Percentiles rank a stretch among this genome's conserved stretches.
phyloP scores from a whole-genome alignment of 1,284 basidiomycete genomes.

The Melampsora larici-populina region DNA sequence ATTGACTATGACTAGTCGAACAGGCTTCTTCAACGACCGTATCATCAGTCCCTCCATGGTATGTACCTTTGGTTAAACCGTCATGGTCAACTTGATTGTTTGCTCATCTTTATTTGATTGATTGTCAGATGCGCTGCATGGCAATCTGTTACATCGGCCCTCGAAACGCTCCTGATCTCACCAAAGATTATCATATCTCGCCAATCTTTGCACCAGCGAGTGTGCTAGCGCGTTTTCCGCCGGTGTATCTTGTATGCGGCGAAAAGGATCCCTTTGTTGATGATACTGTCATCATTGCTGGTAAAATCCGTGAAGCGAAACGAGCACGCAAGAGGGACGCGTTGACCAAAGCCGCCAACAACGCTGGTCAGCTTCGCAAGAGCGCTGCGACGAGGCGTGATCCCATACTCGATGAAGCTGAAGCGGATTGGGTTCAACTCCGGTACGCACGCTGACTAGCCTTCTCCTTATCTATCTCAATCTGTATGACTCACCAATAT shows the following conservation, averaged over 20 bases:
- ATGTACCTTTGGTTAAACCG: constrained; percentile 56
- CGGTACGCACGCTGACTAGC: constrained; percentile 55
- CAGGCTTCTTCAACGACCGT: constrained; percentile 88
- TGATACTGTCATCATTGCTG: constrained; percentile 89
- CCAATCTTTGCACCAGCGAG: constrained; percentile 81
- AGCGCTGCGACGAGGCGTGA: constrained; percentile 50
- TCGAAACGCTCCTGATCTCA: constrained; percentile 83
- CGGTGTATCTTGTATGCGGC: constrained; percentile 64
- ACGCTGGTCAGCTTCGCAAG: constrained; percentile 55
- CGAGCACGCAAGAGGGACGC: constrained; percentile 69
- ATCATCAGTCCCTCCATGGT: constrained; percentile 38
- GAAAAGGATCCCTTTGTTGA: constrained; percentile 97
- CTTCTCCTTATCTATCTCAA: background rate
- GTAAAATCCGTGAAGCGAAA: constrained; percentile 86
- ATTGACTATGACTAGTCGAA: constrained; percentile 91
- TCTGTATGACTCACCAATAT: background rate
- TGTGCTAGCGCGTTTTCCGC: constrained; percentile 86
- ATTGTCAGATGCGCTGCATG: constrained; percentile 87
- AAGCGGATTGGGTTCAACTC: constrained; percentile 93
- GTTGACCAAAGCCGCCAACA: constrained; percentile 59
- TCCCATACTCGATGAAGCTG: constrained; percentile 65
- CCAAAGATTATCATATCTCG: constrained; percentile 89
- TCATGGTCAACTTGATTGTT: constrained; percentile 63
- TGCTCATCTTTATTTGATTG: constrained; percentile 34
- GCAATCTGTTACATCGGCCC: constrained; percentile 95